phyloP scores from a whole-genome alignment of 108 stramenopile species.

The Discostella stelligeroides region DNA sequence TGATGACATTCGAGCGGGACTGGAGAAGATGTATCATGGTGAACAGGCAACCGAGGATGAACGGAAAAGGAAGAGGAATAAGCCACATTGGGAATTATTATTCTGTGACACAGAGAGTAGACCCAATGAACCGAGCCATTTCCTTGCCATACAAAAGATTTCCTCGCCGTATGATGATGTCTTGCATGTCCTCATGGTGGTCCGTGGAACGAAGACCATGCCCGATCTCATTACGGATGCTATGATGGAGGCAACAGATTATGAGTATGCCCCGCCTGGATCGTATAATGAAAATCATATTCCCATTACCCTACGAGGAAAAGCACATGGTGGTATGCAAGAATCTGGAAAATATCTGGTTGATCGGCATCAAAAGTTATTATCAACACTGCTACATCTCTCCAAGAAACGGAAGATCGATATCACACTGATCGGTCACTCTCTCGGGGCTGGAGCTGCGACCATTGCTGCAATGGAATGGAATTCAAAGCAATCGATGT shows the following conservation, averaged over 20 bases:
- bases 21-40: conserved; percentile 33
- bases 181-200: conserved; percentile 72
- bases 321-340: conserved; percentile 72
- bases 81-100: conserved; percentile 57
- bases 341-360: conserved; percentile 68
- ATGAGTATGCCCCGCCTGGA: conserved; percentile 37
- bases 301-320: conserved; percentile 43
- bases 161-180: conserved; percentile 49
- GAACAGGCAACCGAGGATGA: too few relatives aligned
- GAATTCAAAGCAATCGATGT: conserved; percentile 49
- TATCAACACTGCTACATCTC: conserved; percentile 50
- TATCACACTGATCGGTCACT: conserved; percentile 74
- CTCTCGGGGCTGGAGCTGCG: conserved; percentile 78
- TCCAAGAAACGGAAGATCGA: conserved; percentile 64
- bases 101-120: conserved; percentile 59
- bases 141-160: conserved; percentile 72
- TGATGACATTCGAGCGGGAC: conserved; percentile 57
- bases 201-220: conserved; percentile 82
- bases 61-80: conserved; percentile 8
- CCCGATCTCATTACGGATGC: conserved; percentile 81
- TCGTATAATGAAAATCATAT: neutral
- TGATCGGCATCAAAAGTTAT: conserved; percentile 57
- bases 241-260: conserved; percentile 64
- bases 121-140: conserved; percentile 78
- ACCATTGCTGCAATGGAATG: conserved; percentile 78